Conservation (phyloP, 2,329 filamentous ascomycete species). For the Calonectria leucothoes region DNA sequence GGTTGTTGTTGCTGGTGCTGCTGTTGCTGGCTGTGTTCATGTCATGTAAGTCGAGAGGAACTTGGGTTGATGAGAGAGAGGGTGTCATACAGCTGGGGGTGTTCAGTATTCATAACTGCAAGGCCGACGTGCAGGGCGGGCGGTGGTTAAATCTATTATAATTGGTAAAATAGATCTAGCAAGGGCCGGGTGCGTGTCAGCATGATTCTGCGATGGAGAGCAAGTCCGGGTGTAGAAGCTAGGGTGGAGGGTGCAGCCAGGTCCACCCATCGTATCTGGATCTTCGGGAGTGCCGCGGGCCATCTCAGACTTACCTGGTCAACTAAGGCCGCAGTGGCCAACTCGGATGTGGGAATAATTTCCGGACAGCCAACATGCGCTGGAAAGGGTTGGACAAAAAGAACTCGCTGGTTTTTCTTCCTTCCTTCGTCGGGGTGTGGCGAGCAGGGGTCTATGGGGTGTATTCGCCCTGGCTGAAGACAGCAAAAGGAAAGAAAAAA, state of each 20-base stretch:
- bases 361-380: constrained; percentile 42
- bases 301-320: constrained; percentile 43
- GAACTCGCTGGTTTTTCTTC: constrained; percentile 34
- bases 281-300: constrained; percentile 45
- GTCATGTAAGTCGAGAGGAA: constrained; percentile 39
- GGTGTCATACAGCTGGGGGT: constrained; percentile 63
- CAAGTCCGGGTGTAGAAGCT: constrained; percentile 36
- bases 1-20: constrained; percentile 54
- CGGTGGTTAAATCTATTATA: constrained; percentile 38
- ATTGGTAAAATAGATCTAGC: constrained; percentile 39
- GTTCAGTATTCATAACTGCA: constrained; percentile 61
- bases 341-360: constrained; percentile 44
- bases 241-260: constrained; percentile 32
- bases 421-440: constrained; percentile 19
- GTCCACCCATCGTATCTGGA: constrained; percentile 44
- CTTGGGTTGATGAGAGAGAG: constrained; percentile 36
- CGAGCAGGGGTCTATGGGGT: constrained; percentile 34
- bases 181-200: constrained; percentile 41
- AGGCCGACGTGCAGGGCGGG: constrained; percentile 31
- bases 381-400: constrained; percentile 34
- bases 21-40: constrained; percentile 34
- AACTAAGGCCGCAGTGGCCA: constrained; percentile 45
- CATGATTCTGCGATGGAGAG: constrained; percentile 40
- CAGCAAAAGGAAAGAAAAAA: constrained; percentile 25
- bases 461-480: constrained; percentile 32